Evolutionary conservation across 495 filamentous ascomycete species (phyloP).

Genomic region (Aspergillus sclerotioniger): DNA sequence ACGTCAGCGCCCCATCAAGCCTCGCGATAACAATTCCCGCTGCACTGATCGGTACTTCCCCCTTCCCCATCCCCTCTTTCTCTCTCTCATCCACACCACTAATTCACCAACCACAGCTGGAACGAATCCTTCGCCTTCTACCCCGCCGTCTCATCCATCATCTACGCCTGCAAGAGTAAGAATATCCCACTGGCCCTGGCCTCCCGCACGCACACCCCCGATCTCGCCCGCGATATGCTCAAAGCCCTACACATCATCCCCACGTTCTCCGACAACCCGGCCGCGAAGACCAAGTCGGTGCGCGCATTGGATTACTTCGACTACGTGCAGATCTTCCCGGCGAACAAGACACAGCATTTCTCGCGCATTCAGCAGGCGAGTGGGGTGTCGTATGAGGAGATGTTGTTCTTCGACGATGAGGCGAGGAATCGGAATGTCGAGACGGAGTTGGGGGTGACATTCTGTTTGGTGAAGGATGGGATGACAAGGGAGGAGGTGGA

Average conservation of each 20-base stretch:
- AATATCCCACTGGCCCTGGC: slow-evolving; percentile 71
- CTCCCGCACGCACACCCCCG: slow-evolving; percentile 77
- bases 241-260: slow-evolving; percentile 67
- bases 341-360: slow-evolving; percentile 84
- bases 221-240: slow-evolving; percentile 78
- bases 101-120: slow-evolving; percentile 41
- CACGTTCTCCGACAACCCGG: slow-evolving; percentile 40
- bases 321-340: slow-evolving; percentile 82
- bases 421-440: slow-evolving; percentile 81
- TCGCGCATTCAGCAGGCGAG: slow-evolving; percentile 64
- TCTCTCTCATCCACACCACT: not conserved
- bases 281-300: slow-evolving; percentile 36
- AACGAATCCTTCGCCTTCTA: slow-evolving; percentile 84
- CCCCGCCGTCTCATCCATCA: slow-evolving; percentile 68
- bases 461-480: slow-evolving; percentile 77
- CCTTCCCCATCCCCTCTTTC: not conserved
- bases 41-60: slow-evolving; percentile 45
- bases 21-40: slow-evolving; percentile 55
- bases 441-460: slow-evolving; percentile 73
- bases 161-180: slow-evolving; percentile 56
- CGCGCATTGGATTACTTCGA: slow-evolving; percentile 78
- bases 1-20: slow-evolving; percentile 80
- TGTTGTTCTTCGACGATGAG: slow-evolving; percentile 98
- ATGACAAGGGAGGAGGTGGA: slow-evolving; percentile 78
- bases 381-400: slow-evolving; percentile 66